Conservation (phyloP, 345 rosid genomes). For the Anacardium occidentale region DNA sequence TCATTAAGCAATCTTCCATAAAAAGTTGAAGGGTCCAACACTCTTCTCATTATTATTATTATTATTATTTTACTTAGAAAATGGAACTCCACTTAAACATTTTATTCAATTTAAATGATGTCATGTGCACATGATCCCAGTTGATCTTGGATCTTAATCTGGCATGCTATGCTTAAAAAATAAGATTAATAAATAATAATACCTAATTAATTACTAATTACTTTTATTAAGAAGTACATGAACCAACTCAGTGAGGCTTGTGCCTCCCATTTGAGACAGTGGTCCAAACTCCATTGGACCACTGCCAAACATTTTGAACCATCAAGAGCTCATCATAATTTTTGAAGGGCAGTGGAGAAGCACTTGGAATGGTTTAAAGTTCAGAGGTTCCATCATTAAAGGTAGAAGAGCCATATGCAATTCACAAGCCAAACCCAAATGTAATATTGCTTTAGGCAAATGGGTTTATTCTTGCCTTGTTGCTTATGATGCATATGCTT, state of each 20-base stretch:
- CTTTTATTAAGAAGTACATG: too few species aligned
- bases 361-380: slow-evolving; percentile 10
- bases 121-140: slow-evolving; percentile 29
- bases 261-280: not conserved
- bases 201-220: not conserved
- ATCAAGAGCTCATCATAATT: slow-evolving; percentile 13
- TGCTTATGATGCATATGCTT: too few species aligned
- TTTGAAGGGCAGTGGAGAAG: slow-evolving; percentile 7
- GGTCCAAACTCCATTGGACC: slow-evolving; percentile 18
- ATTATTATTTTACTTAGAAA: too few species aligned
- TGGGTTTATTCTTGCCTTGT: too few species aligned
- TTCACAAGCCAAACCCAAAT: not conserved
- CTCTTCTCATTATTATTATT: too few species aligned
- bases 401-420: slow-evolving; percentile 7
- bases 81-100: too few species aligned
- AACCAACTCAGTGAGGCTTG: not conserved
- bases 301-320: not conserved
- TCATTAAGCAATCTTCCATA: too few species aligned
- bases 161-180: not conserved
- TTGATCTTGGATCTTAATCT: not conserved
- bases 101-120: too few species aligned
- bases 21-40: too few species aligned
- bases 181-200: not conserved
- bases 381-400: not conserved
- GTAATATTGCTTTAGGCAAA: too few species aligned